Percentiles rank a stretch among this genome's conserved stretches.
These are phyloP conservation scores for Mortierella sp. DNA, from an alignment of 371 early-diverging fungal species.

Conservation along the genomic window DNA sequence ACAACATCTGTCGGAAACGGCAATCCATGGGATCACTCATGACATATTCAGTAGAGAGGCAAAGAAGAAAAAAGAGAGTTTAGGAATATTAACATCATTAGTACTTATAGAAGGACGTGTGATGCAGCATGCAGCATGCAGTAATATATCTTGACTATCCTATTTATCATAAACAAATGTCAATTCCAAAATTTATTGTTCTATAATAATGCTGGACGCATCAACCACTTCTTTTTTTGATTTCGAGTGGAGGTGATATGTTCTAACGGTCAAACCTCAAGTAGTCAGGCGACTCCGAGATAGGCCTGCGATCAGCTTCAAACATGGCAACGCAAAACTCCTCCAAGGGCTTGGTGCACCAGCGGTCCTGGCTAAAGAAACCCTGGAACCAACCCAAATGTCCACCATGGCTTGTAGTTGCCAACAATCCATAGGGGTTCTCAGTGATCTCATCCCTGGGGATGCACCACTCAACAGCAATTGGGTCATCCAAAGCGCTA, in stretches of 20 bases:
- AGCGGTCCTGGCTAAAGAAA: constrained; percentile 62
- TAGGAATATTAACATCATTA: neutral
- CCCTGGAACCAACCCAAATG: constrained; percentile 95
- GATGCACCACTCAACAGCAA: constrained; percentile 78
- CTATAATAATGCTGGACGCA: too few relatives aligned
- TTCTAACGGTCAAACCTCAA: neutral
- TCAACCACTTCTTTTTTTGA: neutral
- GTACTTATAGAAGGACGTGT: neutral
- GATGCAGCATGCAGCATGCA: neutral
- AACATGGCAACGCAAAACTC: constrained; percentile 80
- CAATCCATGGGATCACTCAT: constrained; percentile 4
- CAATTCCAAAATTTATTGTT: too few relatives aligned
- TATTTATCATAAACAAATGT: too few relatives aligned
- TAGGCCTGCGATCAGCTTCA: constrained; percentile 46
- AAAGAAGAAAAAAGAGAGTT: neutral
- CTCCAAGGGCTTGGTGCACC: constrained; percentile 75
- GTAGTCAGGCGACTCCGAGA: constrained; percentile 25
- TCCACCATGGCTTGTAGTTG: constrained; percentile 89
- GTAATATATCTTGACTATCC: neutral
- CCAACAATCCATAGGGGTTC: constrained; percentile 91
- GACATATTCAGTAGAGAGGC: neutral
- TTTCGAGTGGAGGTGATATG: too few relatives aligned
- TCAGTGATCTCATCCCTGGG: constrained; percentile 77
- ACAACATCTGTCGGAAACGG: neutral
- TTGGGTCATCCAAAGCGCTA: constrained; percentile 94